phyloP scores from a whole-genome alignment of 2,329 filamentous ascomycete genomes.

The Penicillium sp. region DNA sequence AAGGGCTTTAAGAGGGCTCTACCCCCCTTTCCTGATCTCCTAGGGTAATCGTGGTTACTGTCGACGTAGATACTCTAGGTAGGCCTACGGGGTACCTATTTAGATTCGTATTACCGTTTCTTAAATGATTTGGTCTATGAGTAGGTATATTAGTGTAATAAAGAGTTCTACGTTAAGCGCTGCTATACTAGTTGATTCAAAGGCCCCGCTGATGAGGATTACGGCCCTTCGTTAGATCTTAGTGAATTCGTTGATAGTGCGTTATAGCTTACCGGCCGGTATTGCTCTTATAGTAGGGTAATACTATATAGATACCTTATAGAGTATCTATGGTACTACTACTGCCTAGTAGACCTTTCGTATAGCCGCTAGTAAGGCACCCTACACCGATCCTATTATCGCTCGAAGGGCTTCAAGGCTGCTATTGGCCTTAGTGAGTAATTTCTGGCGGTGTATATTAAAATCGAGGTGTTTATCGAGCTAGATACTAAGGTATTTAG shows the following conservation, averaged over 20 bases:
- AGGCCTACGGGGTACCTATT: neutral
- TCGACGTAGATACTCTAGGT: neutral
- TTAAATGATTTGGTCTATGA: neutral
- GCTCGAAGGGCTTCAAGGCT: constrained; percentile 5
- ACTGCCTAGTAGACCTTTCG: constrained; percentile 6
- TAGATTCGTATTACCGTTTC: neutral
- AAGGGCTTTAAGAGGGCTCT: neutral
- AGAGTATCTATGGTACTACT: neutral
- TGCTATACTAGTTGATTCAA: neutral
- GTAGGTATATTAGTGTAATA: neutral
- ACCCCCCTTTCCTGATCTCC: neutral
- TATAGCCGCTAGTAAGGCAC: neutral
- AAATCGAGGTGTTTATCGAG: constrained; percentile 12
- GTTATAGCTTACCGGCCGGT: neutral
- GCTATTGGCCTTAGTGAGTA: constrained; percentile 4
- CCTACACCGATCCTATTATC: constrained; percentile 4
- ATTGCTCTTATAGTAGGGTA: neutral
- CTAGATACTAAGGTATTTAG: constrained; percentile 13
- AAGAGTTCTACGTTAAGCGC: neutral
- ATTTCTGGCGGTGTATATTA: neutral
- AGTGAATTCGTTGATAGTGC: neutral
- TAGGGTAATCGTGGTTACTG: neutral
- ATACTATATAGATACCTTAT: neutral
- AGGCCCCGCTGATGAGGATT: neutral
- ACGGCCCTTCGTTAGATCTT: neutral